Percentiles rank a stretch among this genome's conserved stretches.
Conservation (phyloP, 352 stramenopile genomes). For the Globisporangium apiculatum region DNA sequence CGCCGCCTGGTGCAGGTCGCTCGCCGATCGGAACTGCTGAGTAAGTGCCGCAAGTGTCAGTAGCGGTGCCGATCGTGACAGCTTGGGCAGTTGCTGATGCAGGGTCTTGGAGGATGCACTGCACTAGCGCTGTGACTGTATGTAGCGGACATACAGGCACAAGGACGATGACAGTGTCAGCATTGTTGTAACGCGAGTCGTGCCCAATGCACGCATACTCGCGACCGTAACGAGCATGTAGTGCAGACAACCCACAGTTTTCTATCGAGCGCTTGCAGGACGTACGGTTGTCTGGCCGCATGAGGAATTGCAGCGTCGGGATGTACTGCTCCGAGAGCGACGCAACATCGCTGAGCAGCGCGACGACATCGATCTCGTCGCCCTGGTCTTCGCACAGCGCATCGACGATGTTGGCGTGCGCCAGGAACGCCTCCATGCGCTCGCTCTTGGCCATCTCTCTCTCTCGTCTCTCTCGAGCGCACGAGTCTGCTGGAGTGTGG, state of each 20-base stretch:
- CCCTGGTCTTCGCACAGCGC: conserved; percentile 33
- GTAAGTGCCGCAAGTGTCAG: too few relatives aligned
- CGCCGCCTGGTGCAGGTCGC: conserved; percentile 3
- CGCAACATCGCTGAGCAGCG: conserved; percentile 38
- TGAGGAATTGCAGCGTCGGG: conserved; percentile 50
- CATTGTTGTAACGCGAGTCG: neutral
- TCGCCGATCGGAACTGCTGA: conserved; percentile 7
- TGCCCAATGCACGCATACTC: neutral
- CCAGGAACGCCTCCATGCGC: conserved; percentile 39
- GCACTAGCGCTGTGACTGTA: conserved; percentile 36
- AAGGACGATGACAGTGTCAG: too few relatives aligned
- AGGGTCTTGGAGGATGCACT: conserved; percentile 41
- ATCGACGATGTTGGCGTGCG: conserved; percentile 29
- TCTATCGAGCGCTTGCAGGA: neutral
- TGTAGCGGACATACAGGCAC: neutral
- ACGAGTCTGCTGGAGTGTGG: too few relatives aligned
- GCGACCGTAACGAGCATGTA: neutral
- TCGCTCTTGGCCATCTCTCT: conserved; percentile 29
- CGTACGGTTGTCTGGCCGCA: conserved; percentile 53
- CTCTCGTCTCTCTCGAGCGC: neutral
- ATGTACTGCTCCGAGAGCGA: conserved; percentile 53
- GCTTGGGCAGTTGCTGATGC: conserved; percentile 7
- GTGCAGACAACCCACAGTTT: neutral
- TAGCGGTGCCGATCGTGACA: too few relatives aligned
- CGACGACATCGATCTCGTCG: conserved; percentile 42